Evolutionary conservation across 2,329 filamentous ascomycete genomes (phyloP).

Genomic region (Drechslerella coelobrocha): DNA sequence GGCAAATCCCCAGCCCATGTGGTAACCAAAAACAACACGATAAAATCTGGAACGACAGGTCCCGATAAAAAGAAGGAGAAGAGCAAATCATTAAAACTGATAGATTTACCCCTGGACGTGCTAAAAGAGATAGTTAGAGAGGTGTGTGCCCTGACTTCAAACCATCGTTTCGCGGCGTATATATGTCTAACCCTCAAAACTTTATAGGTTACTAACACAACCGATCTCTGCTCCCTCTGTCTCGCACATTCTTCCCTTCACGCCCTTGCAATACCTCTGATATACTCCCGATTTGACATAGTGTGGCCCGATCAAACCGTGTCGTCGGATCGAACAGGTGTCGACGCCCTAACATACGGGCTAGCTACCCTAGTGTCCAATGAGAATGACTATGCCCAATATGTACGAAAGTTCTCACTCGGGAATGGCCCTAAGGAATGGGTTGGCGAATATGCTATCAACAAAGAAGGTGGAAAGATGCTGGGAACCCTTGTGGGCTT

Average conservation of each 20-base stretch:
- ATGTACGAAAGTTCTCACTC: conserved; percentile 80
- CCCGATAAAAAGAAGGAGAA: conserved; percentile 45
- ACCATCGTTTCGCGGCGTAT: background rate
- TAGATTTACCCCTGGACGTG: conserved; percentile 80
- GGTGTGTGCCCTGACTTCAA: conserved; percentile 60
- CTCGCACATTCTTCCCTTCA: conserved; percentile 80
- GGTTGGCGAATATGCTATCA: conserved; percentile 82
- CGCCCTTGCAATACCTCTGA: conserved; percentile 74
- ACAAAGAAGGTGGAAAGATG: conserved; percentile 85
- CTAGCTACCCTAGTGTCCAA: conserved; percentile 80
- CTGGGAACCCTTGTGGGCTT: conserved; percentile 81
- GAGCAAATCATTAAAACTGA: conserved; percentile 66
- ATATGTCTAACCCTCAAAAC: conserved; percentile 16
- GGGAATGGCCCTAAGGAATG: conserved; percentile 80
- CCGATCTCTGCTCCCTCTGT: conserved; percentile 79
- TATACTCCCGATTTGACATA: conserved; percentile 86
- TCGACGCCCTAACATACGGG: conserved; percentile 83
- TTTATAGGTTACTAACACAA: conserved; percentile 77
- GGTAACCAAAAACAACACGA: conserved; percentile 15
- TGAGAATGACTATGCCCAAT: conserved; percentile 78
- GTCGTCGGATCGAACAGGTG: conserved; percentile 71
- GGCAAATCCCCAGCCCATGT: conserved; percentile 39
- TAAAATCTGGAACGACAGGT: conserved; percentile 18
- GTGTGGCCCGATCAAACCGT: conserved; percentile 80
- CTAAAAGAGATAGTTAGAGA: conserved; percentile 80